Evolutionary conservation across 2,329 filamentous ascomycete genomes (phyloP), one percentile per base, ranked within the genome.

Genomic region (Gnomoniopsis sp.): DNA sequence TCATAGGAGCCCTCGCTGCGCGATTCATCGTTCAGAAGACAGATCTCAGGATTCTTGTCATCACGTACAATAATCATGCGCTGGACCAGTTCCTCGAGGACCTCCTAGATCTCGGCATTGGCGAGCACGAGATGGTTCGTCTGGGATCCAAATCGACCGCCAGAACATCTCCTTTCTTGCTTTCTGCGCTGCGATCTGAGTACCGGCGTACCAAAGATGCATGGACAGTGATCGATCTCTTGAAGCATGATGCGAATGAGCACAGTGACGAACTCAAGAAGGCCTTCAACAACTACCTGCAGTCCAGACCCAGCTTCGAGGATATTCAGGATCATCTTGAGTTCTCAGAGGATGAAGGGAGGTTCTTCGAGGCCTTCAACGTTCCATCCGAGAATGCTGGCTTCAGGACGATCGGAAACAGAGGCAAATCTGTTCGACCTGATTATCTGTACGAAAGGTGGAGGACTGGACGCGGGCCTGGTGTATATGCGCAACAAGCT

Each of bases 21-120:
- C 85, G 86, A 54, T 69, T 77, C 0, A 66, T 92, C 0, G 71
- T 85, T 21, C 67, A 81, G 1, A 65, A 76, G 6, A 84, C 81
- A 0, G 21, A 64, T 0, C 74, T 81, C 30, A 81, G 69, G 0
- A 80, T 91, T 0, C 74, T 93, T 0, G 81, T 92, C 0, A 69
- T 89, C 2, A 85, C 82, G 26, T 91, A 85, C 58, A 91, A 87
- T 0, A 88, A 90, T 54, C 87, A 89, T 63, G 85, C 86, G 0
- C 70, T 87, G 0, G 84, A 88, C 54, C 79, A 91, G 68, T 86
- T 89, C 49, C 69, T 89, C 0, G 82, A 86, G 60, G 87, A 91
- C 44, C 68, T 90, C 0, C 71, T 85, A 3, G 73, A 84, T 1
- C 80, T 85, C 34, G 86, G 85, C 0, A 83, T 91, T 7, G 64